phyloP scores from a whole-genome alignment of 2,329 filamentous ascomycete genomes.

The Fusarium sp. region DNA sequence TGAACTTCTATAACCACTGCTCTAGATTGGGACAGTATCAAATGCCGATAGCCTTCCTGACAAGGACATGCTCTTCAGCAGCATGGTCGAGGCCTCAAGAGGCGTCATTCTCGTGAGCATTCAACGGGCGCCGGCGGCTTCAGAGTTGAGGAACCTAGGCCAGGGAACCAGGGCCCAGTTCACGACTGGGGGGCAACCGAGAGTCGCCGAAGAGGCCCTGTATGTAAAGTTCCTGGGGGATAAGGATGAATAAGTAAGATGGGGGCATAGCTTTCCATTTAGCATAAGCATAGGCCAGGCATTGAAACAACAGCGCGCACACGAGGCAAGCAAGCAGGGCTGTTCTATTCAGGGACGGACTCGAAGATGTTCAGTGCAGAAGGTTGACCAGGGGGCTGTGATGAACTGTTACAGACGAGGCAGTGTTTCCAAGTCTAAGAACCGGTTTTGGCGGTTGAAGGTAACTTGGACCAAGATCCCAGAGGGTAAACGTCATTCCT shows the following conservation, averaged over 20 bases:
- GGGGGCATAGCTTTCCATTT: slow-evolving; percentile 6
- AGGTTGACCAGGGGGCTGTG: slow-evolving; percentile 21
- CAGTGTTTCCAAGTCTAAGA: slow-evolving; percentile 41
- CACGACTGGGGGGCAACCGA: slow-evolving; percentile 32
- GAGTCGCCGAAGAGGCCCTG: slow-evolving; percentile 36
- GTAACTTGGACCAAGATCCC: slow-evolving; percentile 30
- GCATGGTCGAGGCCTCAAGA: slow-evolving; percentile 25
- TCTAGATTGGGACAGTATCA: slow-evolving; percentile 3
- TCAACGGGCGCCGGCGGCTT: slow-evolving; percentile 37
- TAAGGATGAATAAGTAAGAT: slow-evolving; percentile 29
- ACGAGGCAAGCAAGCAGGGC: slow-evolving; percentile 32
- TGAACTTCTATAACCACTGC: slow-evolving; percentile 21
- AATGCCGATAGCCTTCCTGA: slow-evolving; percentile 13
- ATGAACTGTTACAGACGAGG: slow-evolving; percentile 42
- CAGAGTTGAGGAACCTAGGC: slow-evolving; percentile 32
- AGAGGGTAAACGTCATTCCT: slow-evolving; percentile 45
- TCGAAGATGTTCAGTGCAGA: slow-evolving; percentile 18
- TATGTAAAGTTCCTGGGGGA: slow-evolving; percentile 21
- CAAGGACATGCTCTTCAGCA: slow-evolving; percentile 36
- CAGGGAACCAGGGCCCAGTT: slow-evolving; percentile 23
- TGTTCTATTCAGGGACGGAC: slow-evolving; percentile 29
- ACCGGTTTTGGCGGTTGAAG: slow-evolving; percentile 36
- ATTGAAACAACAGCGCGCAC: slow-evolving; percentile 38
- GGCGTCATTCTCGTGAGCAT: slow-evolving; percentile 20
- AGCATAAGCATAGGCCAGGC: slow-evolving; percentile 39